Base-by-base conservation (phyloP, 2,329 filamentous ascomycete genomes). In the Hysterium pulicare region DNA sequence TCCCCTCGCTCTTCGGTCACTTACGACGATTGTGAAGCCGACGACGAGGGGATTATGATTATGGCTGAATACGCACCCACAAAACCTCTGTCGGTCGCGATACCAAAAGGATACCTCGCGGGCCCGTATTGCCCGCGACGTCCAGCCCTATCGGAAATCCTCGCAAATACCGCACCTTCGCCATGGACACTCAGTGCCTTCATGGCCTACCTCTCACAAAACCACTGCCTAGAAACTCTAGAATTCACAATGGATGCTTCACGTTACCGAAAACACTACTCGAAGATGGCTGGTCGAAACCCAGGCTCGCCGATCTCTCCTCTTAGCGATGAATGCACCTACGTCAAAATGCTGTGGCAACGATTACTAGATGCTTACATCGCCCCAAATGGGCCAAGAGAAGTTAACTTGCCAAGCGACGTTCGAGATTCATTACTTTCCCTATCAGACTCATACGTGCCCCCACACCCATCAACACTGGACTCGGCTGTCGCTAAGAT, bases 181-280 rank as follows among this genome's bases (percentile, higher is more conserved):
- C 93, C 93, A 53, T 97, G 89, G 78, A 95, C 90, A 0, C 75
- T 96, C 7, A 84, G 82, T 46, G 91, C 91, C 23, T 97, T 97
- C 68, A 97, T 93, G 82, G 90, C 90, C 42, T 97, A 95, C 60
- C 78, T 97, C 3, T 96, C 91, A 1, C 90, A 95, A 61, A 97
- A 97, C 59, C 91, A 97, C 69, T 98, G 93, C 63, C 74, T 97
- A 51, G 93, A 98, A 68, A 96, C 90, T 1, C 75, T 98, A 30
- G 93, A 97, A 63, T 98, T 98, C 67, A 95, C 90, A 31, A 85
- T 96, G 76, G 93, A 96, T 64, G 87, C 91, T 17, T 86, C 90
- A 44, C 81, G 89, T 47, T 98, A 97, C 64, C 79, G 82, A 40
- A 80, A 83, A 56, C 77, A 81, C 56, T 85, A 82, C 62, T 70